Evolutionary conservation across 345 rosid genomes (phyloP), one percentile per base, ranked within the genome.

Genomic region (Eucalyptus pauciflora): DNA sequence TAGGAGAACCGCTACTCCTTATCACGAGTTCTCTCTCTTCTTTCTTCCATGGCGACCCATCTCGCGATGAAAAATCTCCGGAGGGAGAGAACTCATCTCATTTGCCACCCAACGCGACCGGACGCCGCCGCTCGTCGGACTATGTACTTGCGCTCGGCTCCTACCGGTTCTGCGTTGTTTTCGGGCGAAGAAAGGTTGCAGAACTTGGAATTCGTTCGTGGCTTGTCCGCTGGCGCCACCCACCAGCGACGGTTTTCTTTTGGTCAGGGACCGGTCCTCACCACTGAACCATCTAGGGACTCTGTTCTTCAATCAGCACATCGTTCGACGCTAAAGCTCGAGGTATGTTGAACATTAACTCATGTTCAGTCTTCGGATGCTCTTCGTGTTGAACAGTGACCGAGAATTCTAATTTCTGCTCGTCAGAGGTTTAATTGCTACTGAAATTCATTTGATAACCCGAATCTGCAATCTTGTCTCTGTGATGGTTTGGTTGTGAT

Each of bases 131-230:
- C 20, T 67, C 11, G 12, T 67, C 43, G 12, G 79, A 0, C 41
- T 67, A 0, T 8, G 0, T 67, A 16, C 43, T 67, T 0, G 43
- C 79, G 79, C 79, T n/a, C 79, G 22, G 6, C 22, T 31, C 79
- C 37, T 4, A 67, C 24, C 12, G 43, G 11, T 9, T 31, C 43
- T 67, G 43, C 79, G 4, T 67, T 4, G 79, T 31, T 16, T 15
- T 67, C 43, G 0, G 41, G 0, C 79, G 12, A 67, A 31, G 43
- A 67, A 31, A 33, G 43, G 43, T 16, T 8, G 79, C 0, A 67
- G 79, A 8, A 33, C 24, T 67, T 31, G 79, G 79, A 67, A n/a
- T 67, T 31, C 20, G 24, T 67, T 67, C 79, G 79, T 31, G 4
- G 79, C 24, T 67, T 31, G 79, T 67, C 76, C 7, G 33, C 79